Evolutionary conservation across 371 early-diverging fungal genomes (phyloP).

Genomic region (Mucor mucedo): DNA sequence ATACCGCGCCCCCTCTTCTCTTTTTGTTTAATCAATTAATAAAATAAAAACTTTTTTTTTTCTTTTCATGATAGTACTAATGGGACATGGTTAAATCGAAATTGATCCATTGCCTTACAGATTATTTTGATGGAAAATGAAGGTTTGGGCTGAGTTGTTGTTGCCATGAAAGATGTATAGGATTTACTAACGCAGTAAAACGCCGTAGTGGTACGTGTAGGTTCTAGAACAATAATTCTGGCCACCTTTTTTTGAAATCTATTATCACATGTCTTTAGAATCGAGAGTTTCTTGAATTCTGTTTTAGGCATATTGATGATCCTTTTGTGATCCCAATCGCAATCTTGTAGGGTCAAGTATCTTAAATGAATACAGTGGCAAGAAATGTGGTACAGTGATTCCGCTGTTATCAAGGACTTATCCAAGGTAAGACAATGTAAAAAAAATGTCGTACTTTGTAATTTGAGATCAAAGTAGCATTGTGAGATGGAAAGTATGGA

Average conservation of each 20-base stretch:
- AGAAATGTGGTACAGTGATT: not conserved
- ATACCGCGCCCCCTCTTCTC: not conserved
- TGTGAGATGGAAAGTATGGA: not conserved
- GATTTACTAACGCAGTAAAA: not conserved
- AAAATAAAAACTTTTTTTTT: not conserved
- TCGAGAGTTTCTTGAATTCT: not conserved
- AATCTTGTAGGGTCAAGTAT: not conserved
- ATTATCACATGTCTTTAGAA: not conserved
- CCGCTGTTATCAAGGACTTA: not conserved
- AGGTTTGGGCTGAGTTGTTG: not conserved
- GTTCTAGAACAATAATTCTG: too few relatives aligned
- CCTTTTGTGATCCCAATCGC: not conserved
- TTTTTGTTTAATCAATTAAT: not conserved
- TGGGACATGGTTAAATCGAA: not conserved
- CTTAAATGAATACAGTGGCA: not conserved
- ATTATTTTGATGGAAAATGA: too few relatives aligned
- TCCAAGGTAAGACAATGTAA: not conserved
- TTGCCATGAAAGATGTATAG: too few relatives aligned
- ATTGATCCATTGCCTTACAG: not conserved
- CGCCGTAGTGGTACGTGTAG: not conserved
- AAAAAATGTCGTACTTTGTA: too few relatives aligned
- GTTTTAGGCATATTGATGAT: not conserved
- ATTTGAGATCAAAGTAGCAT: not conserved
- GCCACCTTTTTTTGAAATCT: too few relatives aligned
- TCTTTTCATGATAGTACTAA: not conserved